A percentile compares a stretch with the other conserved stretches of the same genome.
Conservation (phyloP, 2,329 filamentous ascomycete species). For the Verticillium klebahnii region DNA sequence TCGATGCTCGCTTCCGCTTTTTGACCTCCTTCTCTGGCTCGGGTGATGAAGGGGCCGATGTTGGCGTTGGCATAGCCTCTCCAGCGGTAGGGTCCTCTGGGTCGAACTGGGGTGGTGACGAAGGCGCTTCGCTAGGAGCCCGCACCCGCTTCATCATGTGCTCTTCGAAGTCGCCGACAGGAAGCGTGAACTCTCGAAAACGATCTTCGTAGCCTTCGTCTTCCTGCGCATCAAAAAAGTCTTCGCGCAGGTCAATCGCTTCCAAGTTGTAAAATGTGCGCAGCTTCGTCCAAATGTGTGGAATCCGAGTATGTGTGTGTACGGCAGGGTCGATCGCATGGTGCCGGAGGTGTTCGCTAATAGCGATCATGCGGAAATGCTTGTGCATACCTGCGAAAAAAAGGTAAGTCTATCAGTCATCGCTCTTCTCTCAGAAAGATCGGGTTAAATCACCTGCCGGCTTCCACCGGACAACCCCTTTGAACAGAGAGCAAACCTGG, state of each 20-base stretch:
- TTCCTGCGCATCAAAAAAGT: conserved; percentile 49
- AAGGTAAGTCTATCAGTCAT: conserved; percentile 13
- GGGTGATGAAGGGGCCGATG: conserved; percentile 11
- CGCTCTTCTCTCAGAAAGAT: background rate
- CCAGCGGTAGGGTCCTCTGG: conserved; percentile 16
- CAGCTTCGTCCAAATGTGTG: conserved; percentile 89
- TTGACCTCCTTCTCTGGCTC: conserved; percentile 11
- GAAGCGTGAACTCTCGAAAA: conserved; percentile 64
- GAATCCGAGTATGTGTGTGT: conserved; percentile 77
- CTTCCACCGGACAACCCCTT: conserved; percentile 90
- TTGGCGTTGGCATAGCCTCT: background rate
- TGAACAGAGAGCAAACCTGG: conserved; percentile 88
- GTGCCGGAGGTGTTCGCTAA: conserved; percentile 73
- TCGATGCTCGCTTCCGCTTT: conserved; percentile 41
- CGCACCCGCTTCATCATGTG: conserved; percentile 40
- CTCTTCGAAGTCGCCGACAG: conserved; percentile 40
- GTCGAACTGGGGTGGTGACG: conserved; percentile 39
- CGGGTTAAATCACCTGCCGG: conserved; percentile 64
- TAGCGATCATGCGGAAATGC: conserved; percentile 86
- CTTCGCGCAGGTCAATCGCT: conserved; percentile 79
- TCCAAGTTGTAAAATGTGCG: conserved; percentile 78
- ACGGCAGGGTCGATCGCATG: conserved; percentile 71
- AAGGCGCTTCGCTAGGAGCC: conserved; percentile 39
- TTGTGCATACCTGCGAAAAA: conserved; percentile 71
- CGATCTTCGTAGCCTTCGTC: conserved; percentile 54